Evolutionary conservation across 805 yeast species (phyloP).

Genomic region (Cyberlindnera euphorbiiphila): DNA sequence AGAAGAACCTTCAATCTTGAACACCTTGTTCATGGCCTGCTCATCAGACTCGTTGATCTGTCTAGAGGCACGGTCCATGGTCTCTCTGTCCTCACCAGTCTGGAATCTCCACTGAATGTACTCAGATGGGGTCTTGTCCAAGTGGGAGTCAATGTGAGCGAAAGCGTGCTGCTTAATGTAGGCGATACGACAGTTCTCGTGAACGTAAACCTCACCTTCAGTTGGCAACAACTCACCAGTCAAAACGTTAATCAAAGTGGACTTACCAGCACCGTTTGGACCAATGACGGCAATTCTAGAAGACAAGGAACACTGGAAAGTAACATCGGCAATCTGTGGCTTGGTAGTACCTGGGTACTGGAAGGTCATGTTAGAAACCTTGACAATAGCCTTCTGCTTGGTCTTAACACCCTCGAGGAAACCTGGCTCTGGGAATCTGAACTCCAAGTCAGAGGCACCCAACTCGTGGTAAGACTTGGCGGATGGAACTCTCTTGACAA

Average conservation of each 20-base stretch:
- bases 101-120: constrained; percentile 99
- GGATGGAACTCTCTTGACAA: constrained; percentile 97
- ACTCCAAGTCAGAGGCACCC: constrained; percentile 96
- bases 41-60: constrained; percentile 96
- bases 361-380: constrained; percentile 96
- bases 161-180: constrained; percentile 99
- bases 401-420: constrained; percentile 99
- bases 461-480: constrained; percentile 98
- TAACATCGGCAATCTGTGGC: constrained; percentile 89
- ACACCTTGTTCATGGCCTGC: constrained; percentile 98
- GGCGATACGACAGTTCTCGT: constrained; percentile 99
- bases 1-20: constrained; percentile 97
- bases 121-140: constrained; percentile 99
- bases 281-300: constrained; percentile 99
- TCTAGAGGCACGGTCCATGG: constrained; percentile 99
- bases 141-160: constrained; percentile 97
- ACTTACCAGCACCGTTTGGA: constrained; percentile 99
- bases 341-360: constrained; percentile 98
- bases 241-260: constrained; percentile 96
- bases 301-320: constrained; percentile 98
- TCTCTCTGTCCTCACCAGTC: constrained; percentile 99
- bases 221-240: constrained; percentile 99
- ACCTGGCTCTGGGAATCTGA: constrained; percentile 99
- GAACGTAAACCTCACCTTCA: constrained; percentile 97
- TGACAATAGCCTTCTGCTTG: constrained; percentile 99